Evolutionary conservation across 2,329 filamentous ascomycete genomes (phyloP).

Genomic region (Xylariaceae sp.): DNA sequence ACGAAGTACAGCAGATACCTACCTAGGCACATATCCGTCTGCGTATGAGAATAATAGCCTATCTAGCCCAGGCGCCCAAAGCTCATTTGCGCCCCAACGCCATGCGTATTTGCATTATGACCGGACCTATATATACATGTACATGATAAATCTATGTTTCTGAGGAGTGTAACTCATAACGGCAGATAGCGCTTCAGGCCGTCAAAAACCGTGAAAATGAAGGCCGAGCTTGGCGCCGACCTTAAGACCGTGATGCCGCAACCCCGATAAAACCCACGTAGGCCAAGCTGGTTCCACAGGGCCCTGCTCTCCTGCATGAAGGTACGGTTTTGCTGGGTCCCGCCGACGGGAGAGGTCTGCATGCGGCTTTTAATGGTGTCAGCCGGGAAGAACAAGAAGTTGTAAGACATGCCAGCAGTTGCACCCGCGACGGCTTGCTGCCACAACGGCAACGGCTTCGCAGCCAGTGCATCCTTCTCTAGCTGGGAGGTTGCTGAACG

Average conservation of each 20-base stretch:
- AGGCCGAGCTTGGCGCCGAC: conserved; percentile 90
- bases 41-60: conserved; percentile 1
- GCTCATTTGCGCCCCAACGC: conserved; percentile 17
- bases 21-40: conserved; percentile 8
- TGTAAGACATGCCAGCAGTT: conserved; percentile 86
- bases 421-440: conserved; percentile 87
- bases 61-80: not conserved
- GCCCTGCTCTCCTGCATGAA: conserved; percentile 69
- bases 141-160: conserved; percentile 18
- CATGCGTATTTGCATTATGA: conserved; percentile 14
- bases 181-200: conserved; percentile 68
- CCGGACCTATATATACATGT: conserved; percentile 20
- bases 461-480: conserved; percentile 40
- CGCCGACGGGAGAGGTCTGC: conserved; percentile 75
- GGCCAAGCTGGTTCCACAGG: conserved; percentile 77
- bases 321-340: conserved; percentile 51
- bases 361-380: conserved; percentile 97
- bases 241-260: conserved; percentile 90
- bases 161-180: conserved; percentile 32
- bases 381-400: conserved; percentile 94
- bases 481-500: conserved; percentile 37
- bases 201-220: conserved; percentile 96
- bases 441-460: conserved; percentile 66
- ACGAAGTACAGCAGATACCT: conserved; percentile 1
- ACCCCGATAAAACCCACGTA: conserved; percentile 84